Base-by-base conservation (phyloP, 352 stramenopile genomes). In the Pythium utonaiense region DNA sequence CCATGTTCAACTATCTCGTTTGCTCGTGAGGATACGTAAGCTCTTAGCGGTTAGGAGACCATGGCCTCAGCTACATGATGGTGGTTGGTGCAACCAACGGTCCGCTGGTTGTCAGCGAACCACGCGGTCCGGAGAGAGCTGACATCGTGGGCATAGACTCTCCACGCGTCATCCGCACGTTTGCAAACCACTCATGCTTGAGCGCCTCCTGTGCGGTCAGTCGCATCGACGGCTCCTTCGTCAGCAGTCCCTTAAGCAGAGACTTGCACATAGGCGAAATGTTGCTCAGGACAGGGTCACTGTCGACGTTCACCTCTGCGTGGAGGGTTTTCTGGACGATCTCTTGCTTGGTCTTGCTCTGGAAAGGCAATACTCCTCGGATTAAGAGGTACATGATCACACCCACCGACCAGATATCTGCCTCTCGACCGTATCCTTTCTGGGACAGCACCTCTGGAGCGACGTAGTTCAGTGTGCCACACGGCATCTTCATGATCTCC, bases 341-440 rank as follows among this genome's bases (percentile, higher is more conserved):
- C 42, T 97, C 90, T 25, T 91, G 86, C 60, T 97, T 94, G 47
- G 77, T 83, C 47, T 96, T 95, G 31, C 86, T 88, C 51, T 97
- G 89, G 71, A 98, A 98, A 1, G 93, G 93, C 49, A 98, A 77
- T 13, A 91, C 74, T 6, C 90, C 90, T 24, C 89, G 78, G 31
- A 97, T 66, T 16, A 98, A 63, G 25, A 98, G 64, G 63, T 92
- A 98, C 80, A 98, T 89, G 56, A 98, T 97, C 14, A 97, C 91
- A 17, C 93, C 92, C 13, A 98, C 66, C 6, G 80, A 95, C 92
- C 92, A 98, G 17, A 97, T 92, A 68, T 98, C 91, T 0, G 91
- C 91, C 59, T 96, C 86, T 24, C 86, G 82, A 19, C 86, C 86
- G 67, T 98, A 98, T 4, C 90, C 91, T 6, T 91, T 77, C 21